Percentiles rank a stretch among this genome's conserved stretches.
These are phyloP conservation scores for Scolecobasidium constrictum DNA, from an alignment of 2,329 filamentous ascomycete species.

Conservation along the genomic window DNA sequence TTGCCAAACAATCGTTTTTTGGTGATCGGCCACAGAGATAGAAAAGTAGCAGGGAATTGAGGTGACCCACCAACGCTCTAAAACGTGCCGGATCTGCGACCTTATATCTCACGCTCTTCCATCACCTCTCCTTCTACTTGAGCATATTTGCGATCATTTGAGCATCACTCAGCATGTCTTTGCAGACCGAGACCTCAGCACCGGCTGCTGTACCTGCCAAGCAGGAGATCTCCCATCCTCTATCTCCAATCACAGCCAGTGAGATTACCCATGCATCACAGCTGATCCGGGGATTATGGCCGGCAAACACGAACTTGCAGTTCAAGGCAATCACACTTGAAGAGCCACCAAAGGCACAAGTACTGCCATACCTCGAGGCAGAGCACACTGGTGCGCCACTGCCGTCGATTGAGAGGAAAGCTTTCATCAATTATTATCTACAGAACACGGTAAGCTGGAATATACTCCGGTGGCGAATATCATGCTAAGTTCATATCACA, in stretches of 20 bases:
- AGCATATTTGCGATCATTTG: too few species aligned
- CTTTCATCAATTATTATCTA: slow-evolving; percentile 48
- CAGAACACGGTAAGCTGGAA: slow-evolving; percentile 42
- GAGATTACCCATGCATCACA: slow-evolving; percentile 44
- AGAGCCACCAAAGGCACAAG: slow-evolving; percentile 50
- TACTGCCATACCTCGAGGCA: slow-evolving; percentile 51
- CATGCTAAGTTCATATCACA: slow-evolving; percentile 16
- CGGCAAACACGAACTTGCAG: slow-evolving; percentile 42
- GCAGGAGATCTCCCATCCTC: slow-evolving; percentile 36
- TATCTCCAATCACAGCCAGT: slow-evolving; percentile 45
- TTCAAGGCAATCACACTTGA: slow-evolving; percentile 59
- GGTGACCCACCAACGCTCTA: too few species aligned
- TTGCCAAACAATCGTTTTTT: too few species aligned
- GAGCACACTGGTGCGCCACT: slow-evolving; percentile 43
- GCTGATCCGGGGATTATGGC: slow-evolving; percentile 45
- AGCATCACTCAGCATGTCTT: slow-evolving; percentile 7
- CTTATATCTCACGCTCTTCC: too few species aligned
- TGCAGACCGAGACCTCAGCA: slow-evolving; percentile 4
- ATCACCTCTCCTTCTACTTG: too few species aligned
- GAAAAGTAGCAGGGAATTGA: too few species aligned
- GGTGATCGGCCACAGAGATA: too few species aligned
- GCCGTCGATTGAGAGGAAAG: slow-evolving; percentile 43
- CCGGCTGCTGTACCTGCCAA: slow-evolving; percentile 1
- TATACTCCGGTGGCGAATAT: not conserved
- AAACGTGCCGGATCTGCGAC: too few species aligned